phyloP scores from a whole-genome alignment of 2,329 filamentous ascomycete species.

The Parasarocladium wereldwijsianum region DNA sequence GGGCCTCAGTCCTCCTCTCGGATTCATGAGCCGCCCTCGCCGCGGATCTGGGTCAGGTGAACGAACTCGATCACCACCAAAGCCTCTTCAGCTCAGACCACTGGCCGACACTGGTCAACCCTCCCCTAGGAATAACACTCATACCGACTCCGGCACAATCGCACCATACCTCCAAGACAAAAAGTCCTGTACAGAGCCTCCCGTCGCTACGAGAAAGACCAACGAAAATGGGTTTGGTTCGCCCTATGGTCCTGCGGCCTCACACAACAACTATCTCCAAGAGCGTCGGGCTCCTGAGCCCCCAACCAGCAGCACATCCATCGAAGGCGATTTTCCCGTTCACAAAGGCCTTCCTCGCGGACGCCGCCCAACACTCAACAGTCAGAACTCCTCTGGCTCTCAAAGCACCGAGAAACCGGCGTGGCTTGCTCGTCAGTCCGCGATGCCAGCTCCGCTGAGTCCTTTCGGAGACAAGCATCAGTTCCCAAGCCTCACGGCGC shows the following conservation, averaged over 20 bases:
- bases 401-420: not conserved
- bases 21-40: conserved; percentile 2
- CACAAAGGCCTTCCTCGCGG: conserved; percentile 21
- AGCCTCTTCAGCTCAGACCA: conserved; percentile 2
- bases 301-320: conserved; percentile 6
- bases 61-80: conserved; percentile 2
- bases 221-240: too few relatives aligned
- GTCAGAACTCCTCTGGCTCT: conserved; percentile 6
- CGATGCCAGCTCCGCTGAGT: conserved; percentile 19
- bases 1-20: conserved; percentile 1
- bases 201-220: too few relatives aligned
- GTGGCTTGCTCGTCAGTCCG: conserved; percentile 14
- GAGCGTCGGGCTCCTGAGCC: conserved; percentile 5
- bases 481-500: too few relatives aligned
- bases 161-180: too few relatives aligned
- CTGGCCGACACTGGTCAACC: not conserved
- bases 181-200: too few relatives aligned
- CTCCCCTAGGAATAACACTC: not conserved
- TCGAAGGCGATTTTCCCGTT: conserved; percentile 19
- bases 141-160: too few relatives aligned
- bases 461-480: conserved; percentile 12
- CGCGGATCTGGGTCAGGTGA: not conserved
- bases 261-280: conserved; percentile 6
- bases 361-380: conserved; percentile 10
- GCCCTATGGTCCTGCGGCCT: too few relatives aligned